Percentiles rank a stretch among this genome's conserved stretches.
Evolutionary conservation across 257 asterid genomes (phyloP).

Genomic region (Eustoma russellianum): DNA sequence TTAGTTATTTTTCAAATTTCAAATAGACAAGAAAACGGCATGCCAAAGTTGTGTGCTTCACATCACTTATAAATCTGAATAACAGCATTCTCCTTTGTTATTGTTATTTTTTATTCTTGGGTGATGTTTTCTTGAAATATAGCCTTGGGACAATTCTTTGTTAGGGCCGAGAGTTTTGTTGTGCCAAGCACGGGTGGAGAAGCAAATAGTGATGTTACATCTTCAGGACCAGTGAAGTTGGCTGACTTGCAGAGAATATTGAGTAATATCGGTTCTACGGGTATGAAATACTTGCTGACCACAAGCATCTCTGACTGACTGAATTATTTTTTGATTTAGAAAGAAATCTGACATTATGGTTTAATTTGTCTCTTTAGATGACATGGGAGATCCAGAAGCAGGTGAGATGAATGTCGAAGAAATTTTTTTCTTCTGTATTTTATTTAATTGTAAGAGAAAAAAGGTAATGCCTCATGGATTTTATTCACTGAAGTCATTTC

Average conservation of each 20-base stretch:
- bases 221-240: slow-evolving; percentile 90
- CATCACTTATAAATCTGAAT: no score
- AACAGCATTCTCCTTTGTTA: no score
- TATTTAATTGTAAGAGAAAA: background rate
- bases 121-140: no score
- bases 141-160: background rate
- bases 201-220: slow-evolving; percentile 72
- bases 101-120: no score
- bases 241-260: slow-evolving; percentile 86
- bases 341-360: slow-evolving; percentile 13
- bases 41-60: no score
- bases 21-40: no score
- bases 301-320: slow-evolving; percentile 1
- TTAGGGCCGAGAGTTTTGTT: slow-evolving; percentile 82
- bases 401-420: slow-evolving; percentile 34
- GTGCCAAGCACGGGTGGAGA: slow-evolving; percentile 72
- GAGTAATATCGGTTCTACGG: slow-evolving; percentile 75
- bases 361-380: slow-evolving; percentile 29
- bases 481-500: no score
- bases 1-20: no score
- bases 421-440: background rate
- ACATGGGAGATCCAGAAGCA: slow-evolving; percentile 74
- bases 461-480: no score
- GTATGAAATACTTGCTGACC: slow-evolving; percentile 20
- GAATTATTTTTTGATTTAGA: slow-evolving; percentile 6